Base-by-base conservation (phyloP, 164 flowering plant genomes). In the Stephania yunnanensis region DNA sequence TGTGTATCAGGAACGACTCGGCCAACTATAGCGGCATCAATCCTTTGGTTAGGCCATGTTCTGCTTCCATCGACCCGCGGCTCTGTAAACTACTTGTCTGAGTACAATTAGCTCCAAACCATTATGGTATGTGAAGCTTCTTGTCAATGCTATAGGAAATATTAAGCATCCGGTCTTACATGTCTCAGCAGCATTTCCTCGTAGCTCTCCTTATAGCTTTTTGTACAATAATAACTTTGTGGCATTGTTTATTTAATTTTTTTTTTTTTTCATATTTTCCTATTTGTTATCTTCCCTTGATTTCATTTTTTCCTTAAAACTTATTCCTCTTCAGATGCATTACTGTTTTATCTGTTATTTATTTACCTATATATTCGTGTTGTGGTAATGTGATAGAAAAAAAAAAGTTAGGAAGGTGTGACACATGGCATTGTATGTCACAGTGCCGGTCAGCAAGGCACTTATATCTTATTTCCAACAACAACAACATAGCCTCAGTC, bases 1-100 rank as follows among this genome's bases (percentile, higher is more conserved):
- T 20, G n/a, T 71, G 48, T 7, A 1, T 44, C 87, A 87, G 89
- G 89, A 87, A 73, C 83, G 77, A 61, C 75, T 87, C 71, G 89
- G 87, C 52, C 86, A 87, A 71, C 83, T 76, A 58, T 87, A 83
- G 78, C 75, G 36, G 46, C 30, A 36, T 45, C 31, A 31, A 4
- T 46, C 31, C 10, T 42, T 42, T 42, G 50, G 36, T 68, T 19
- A 13, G 42, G 17, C 19, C 11, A 42, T 15, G 70, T 30, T 67
- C 11, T 10, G n/a, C 17, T 69, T 22, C 11, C 15, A 19, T 69
- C 13, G 29, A n/a, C 42, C 22, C 4, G 22, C 20, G 52, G 71
- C 71, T 46, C 48, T 46, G 30, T 70, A 46, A 70, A 70, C 10
- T n/a, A 70, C 13, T 70, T 5, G 12, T 46, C 25, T 2, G 36